Percentiles rank a stretch among this genome's conserved stretches.
Evolutionary conservation across 2,329 filamentous ascomycete species (phyloP).

Genomic region (Niveomyces coronatus): DNA sequence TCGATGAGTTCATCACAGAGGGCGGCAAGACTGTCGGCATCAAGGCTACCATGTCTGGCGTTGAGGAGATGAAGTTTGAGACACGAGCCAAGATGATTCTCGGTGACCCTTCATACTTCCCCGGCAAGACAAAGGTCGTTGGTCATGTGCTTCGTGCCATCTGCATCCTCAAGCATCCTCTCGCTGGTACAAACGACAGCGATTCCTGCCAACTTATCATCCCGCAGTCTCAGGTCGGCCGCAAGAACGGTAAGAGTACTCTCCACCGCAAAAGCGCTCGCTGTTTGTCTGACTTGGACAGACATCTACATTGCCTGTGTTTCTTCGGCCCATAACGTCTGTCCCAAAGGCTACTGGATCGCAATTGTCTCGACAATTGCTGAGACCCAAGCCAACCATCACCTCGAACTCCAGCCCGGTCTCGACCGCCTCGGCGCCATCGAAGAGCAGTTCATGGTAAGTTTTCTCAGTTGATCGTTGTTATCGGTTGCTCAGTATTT

Average conservation of each 20-base stretch:
- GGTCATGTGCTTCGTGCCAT: conserved; percentile 93
- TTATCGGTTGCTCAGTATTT: neutral
- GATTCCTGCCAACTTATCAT: conserved; percentile 96
- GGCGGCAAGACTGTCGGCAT: conserved; percentile 83
- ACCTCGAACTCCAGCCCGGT: conserved; percentile 86
- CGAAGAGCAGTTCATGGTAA: conserved; percentile 92
- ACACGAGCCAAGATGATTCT: conserved; percentile 96
- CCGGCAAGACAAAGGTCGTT: conserved; percentile 73
- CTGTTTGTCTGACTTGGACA: conserved; percentile 23
- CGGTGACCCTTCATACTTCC: conserved; percentile 94
- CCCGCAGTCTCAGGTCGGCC: conserved; percentile 91
- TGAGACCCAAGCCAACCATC: conserved; percentile 84
- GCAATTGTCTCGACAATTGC: conserved; percentile 97
- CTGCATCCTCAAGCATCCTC: conserved; percentile 91
- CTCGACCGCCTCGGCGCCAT: conserved; percentile 86
- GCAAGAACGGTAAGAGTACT: conserved; percentile 87
- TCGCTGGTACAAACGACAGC: conserved; percentile 76
- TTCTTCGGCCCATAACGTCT: conserved; percentile 93
- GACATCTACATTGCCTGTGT: conserved; percentile 97
- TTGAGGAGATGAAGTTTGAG: conserved; percentile 86
- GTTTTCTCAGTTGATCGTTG: conserved; percentile 11
- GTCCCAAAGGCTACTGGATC: conserved; percentile 97
- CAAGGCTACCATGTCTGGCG: conserved; percentile 91
- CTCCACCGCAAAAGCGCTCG: neutral
- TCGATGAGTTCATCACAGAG: conserved; percentile 85